These are phyloP conservation scores for Nakaseomyces bracarensis DNA, from an alignment of 1,139 yeast genomes.

Conservation along the genomic window DNA sequence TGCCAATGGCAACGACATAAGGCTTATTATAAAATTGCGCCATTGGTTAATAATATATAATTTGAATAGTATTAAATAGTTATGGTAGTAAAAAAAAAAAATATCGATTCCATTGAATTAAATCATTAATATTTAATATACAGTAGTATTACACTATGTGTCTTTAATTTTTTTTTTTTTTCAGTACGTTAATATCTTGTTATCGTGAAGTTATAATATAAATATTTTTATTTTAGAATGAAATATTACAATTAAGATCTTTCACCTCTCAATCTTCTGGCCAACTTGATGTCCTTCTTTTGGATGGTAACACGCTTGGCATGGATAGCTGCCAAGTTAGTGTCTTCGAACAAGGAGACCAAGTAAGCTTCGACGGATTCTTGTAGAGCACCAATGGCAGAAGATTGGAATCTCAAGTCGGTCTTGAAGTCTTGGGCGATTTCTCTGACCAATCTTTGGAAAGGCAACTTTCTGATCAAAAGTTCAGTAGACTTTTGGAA, in stretches of 20 bases:
- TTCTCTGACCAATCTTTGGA: constrained; percentile 97
- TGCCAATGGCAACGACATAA: not conserved
- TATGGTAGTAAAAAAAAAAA: too few relatives aligned
- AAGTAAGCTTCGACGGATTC: constrained; percentile 98
- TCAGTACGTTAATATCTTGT: too few relatives aligned
- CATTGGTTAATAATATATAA: too few relatives aligned
- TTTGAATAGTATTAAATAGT: too few relatives aligned
- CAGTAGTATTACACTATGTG: not conserved
- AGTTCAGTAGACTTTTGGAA: constrained; percentile 96
- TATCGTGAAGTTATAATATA: not conserved
- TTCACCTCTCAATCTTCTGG: constrained; percentile 98
- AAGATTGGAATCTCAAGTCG: constrained; percentile 95
- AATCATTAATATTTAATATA: constrained; percentile 2
- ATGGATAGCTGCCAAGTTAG: constrained; percentile 96
- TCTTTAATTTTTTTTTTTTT: not conserved
- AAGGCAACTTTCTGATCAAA: constrained; percentile 92
- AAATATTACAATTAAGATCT: constrained; percentile 43
- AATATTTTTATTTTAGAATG: not conserved
- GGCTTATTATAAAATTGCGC: too few relatives aligned
- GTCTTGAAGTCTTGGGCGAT: constrained; percentile 97
- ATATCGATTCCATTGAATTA: too few relatives aligned
- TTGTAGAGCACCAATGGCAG: constrained; percentile 97
- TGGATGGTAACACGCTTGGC: constrained; percentile 99
- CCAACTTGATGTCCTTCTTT: constrained; percentile 97
- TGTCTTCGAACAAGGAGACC: constrained; percentile 82